Conservation (phyloP, 306 rosid species). For the Vicia sativa region DNA sequence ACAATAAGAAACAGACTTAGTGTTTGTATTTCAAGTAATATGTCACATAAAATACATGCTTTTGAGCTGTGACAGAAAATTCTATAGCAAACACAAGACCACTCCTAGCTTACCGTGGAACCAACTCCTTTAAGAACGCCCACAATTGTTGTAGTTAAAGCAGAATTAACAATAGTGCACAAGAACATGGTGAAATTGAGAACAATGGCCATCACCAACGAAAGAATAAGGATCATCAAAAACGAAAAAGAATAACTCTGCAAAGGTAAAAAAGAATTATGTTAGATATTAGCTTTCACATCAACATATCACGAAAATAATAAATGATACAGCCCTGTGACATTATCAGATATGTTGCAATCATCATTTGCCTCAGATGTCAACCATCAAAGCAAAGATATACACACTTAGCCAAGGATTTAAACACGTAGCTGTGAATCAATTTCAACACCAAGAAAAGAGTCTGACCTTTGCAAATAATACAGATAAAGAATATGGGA, state of each 20-base stretch:
- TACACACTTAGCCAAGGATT: slow-evolving; percentile 8
- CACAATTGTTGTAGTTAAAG: slow-evolving; percentile 90
- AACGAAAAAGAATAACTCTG: slow-evolving; percentile 86
- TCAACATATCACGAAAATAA: slow-evolving; percentile 7
- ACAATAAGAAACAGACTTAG: slow-evolving; percentile 27
- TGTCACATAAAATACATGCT: slow-evolving; percentile 4
- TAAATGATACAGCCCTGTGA: slow-evolving; percentile 1
- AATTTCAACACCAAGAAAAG: slow-evolving; percentile 28
- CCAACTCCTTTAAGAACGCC: slow-evolving; percentile 99
- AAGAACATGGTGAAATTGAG: slow-evolving; percentile 99
- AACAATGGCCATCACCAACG: slow-evolving; percentile 86
- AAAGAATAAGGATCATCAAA: slow-evolving; percentile 72
- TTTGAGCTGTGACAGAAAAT: slow-evolving; percentile 28
- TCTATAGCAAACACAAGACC: slow-evolving; percentile 29
- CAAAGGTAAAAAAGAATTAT: slow-evolving; percentile 31
- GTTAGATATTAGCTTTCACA: slow-evolving; percentile 30
- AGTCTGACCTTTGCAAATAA: slow-evolving; percentile 76
- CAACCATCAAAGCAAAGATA: slow-evolving; percentile 13
- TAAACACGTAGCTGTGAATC: slow-evolving; percentile 13
- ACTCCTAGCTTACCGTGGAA: slow-evolving; percentile 69
- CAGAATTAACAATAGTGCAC: slow-evolving; percentile 94
- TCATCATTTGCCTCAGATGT: slow-evolving; percentile 14
- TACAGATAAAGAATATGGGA: slow-evolving; percentile 78
- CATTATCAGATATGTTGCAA: slow-evolving; percentile 27
- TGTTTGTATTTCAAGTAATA: background rate